phyloP scores from a whole-genome alignment of 805 yeast genomes.

The Yarrowia sp. region DNA sequence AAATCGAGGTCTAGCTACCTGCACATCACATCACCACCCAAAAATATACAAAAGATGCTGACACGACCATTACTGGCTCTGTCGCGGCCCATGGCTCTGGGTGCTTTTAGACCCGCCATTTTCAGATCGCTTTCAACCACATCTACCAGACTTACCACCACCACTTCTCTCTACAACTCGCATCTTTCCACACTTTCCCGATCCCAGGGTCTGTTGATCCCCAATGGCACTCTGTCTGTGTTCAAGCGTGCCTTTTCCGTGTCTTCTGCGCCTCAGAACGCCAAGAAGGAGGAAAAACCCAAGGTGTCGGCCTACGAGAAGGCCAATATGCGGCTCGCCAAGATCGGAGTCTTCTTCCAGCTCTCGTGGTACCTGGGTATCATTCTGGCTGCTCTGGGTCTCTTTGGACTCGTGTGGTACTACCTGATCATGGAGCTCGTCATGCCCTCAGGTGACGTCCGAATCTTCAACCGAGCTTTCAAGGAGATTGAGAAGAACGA shows the following conservation, averaged over 20 bases:
- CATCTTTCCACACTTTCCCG: conserved; percentile 30
- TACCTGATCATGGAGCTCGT: conserved; percentile 79
- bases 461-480: conserved; percentile 86
- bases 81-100: conserved; percentile 14
- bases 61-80: conserved; percentile 30
- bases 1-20: background rate
- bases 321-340: conserved; percentile 41
- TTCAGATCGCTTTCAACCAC: conserved; percentile 10
- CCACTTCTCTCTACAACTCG: background rate
- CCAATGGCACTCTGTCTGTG: conserved; percentile 8
- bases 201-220: background rate
- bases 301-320: conserved; percentile 26
- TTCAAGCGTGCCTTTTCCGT: conserved; percentile 4
- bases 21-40: conserved; percentile 1
- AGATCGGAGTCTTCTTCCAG: conserved; percentile 46
- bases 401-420: conserved; percentile 65
- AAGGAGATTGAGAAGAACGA: conserved; percentile 73
- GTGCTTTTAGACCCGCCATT: background rate
- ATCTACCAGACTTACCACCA: background rate
- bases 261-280: background rate
- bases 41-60: background rate
- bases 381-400: conserved; percentile 50
- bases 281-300: conserved; percentile 28
- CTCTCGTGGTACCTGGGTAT: conserved; percentile 49
- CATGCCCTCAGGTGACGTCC: conserved; percentile 91